Evolutionary conservation across 345 rosid genomes (phyloP), one percentile per base, ranked within the genome.

Genomic region (Moricandia arvensis): DNA sequence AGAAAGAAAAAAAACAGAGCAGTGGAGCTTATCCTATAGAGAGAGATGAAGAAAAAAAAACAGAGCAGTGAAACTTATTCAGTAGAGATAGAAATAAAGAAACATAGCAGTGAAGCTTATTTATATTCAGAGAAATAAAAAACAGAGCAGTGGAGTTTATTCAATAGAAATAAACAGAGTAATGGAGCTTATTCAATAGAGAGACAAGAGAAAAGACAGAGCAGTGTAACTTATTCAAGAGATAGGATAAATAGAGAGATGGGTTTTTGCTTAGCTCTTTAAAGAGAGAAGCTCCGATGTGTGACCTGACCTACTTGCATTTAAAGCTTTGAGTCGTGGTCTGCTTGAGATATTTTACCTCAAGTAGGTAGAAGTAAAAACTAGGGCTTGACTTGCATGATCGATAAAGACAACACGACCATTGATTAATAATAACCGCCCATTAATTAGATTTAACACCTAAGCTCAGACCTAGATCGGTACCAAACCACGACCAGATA

Each of bases 291-390:
- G 66, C 59, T 73, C 74, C 58, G 65, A 80, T 17, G 81, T 79
- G 65, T 77, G 79, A 73, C 87, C 78, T 78, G 79, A 73, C 87
- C 78, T 78, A 82, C 89, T 82, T 73, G 83, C 90, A 86, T 80
- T 85, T 83, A 87, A 89, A 77, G 91, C 87, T 81, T 72, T 41
- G 55, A 54, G 61, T 47, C 67, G 4, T 64, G 17, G 17, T 12
- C 53, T 59, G 74, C 78, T 68, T 73, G 29, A 45, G 53, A 71
- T 34, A 59, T 51, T 74, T 80, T 4, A 64, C 59, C 73, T 47
- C 64, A 4, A 49, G 81, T 73, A 53, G 80, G 73, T 70, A 21
- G 73, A 66, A 73, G 70, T 66, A 63, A 58, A 45, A 71, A 71
- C 49, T 63, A 64, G 33, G 33, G 16, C 34, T 69, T 60, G 68